A percentile compares a stretch with the other conserved stretches of the same genome.
These are phyloP conservation scores for Phialocephala sp. DNA, from an alignment of 2,329 filamentous ascomycete species.

Conservation along the genomic window DNA sequence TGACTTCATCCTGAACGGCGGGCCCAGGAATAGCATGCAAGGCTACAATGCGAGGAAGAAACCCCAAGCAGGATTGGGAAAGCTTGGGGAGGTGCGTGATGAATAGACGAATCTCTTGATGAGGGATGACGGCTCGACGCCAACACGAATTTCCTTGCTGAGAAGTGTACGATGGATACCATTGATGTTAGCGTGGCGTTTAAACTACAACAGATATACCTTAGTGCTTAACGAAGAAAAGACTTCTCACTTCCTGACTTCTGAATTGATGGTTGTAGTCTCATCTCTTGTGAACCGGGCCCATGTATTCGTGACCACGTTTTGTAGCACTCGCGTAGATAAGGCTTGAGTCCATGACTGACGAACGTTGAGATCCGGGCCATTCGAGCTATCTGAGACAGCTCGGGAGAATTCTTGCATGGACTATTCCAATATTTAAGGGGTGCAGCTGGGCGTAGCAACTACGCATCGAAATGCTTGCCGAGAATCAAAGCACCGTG, in stretches of 20 bases:
- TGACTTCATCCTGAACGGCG: constrained; percentile 63
- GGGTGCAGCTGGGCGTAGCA: not conserved
- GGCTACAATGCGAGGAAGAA: constrained; percentile 47
- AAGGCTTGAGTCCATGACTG: not conserved
- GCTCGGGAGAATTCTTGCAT: not conserved
- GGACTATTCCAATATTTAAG: not conserved
- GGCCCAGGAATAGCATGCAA: constrained; percentile 55
- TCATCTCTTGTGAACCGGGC: not conserved
- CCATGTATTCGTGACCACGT: not conserved
- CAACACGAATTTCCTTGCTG: constrained; percentile 39
- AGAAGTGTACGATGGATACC: constrained; percentile 38
- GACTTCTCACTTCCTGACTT: constrained; percentile 13
- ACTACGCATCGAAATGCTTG: not conserved
- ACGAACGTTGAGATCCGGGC: not conserved
- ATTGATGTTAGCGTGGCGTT: constrained; percentile 43
- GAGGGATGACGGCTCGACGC: constrained; percentile 37
- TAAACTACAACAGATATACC: constrained; percentile 36
- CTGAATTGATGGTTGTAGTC: not conserved
- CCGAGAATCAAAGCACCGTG: not conserved
- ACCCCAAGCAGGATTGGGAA: constrained; percentile 30
- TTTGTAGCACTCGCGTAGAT: too few relatives aligned
- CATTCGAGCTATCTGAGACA: not conserved
- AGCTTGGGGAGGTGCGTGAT: constrained; percentile 33
- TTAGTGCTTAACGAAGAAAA: constrained; percentile 37
- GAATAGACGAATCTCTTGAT: constrained; percentile 29